Percentiles rank a stretch among this genome's conserved stretches.
These are phyloP conservation scores for Zygosaccharomyces kombuchaensis DNA, from an alignment of 805 yeast genomes.

Conservation along the genomic window DNA sequence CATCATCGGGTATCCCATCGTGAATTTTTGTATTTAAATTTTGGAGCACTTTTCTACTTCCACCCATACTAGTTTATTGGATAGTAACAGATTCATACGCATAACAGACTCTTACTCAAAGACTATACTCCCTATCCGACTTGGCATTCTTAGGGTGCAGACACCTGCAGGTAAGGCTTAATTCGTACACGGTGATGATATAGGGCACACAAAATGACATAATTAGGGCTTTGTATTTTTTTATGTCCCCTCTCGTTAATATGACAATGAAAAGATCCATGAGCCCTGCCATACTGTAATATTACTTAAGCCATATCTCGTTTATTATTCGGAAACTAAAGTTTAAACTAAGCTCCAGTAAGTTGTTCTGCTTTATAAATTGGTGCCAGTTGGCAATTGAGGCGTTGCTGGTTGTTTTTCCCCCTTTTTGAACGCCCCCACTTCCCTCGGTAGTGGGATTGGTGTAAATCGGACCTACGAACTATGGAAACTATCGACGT, in stretches of 20 bases:
- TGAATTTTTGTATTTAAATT: too few species aligned
- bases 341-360: not conserved
- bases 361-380: not conserved
- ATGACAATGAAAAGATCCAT: not conserved
- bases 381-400: not conserved
- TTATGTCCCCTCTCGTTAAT: not conserved
- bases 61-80: too few species aligned
- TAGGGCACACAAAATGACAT: not conserved
- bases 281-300: not conserved
- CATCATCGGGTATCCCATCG: too few species aligned
- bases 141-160: too few species aligned
- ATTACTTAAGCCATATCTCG: not conserved
- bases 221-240: not conserved
- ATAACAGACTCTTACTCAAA: too few species aligned
- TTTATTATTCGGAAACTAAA: not conserved
- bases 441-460: not conserved
- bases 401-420: not conserved
- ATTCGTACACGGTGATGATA: not conserved
- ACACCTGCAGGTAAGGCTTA: not conserved
- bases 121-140: too few species aligned
- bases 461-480: not conserved
- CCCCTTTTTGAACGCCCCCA: not conserved
- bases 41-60: too few species aligned
- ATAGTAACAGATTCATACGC: too few species aligned
- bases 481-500: constrained; percentile 86